Base-by-base conservation (phyloP, 169 alveolate species). In the Hammondia hammondi region DNA sequence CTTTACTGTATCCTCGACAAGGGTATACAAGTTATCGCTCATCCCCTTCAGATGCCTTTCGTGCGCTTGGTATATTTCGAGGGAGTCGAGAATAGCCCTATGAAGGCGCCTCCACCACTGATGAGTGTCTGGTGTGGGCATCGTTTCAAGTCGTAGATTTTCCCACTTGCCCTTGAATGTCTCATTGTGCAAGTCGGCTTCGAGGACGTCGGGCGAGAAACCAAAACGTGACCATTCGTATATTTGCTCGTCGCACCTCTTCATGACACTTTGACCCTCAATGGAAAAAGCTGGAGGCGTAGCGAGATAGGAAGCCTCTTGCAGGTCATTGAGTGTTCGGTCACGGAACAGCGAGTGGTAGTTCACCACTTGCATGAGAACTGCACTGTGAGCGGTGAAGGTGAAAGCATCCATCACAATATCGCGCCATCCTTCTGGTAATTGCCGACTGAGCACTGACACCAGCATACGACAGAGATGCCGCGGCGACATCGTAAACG, bases 81-180 rank as follows among this genome's bases (percentile, higher is more conserved):
- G 91, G 27, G 91, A 88, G 29, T 85, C 77, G 32, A 88, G 48
- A 19, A 93, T 93, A 82, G 71, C 17, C 4, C 61, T 37, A 57
- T 93, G 77, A 27, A 93, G 93, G 27, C 95, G 95, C 7, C 85
- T n/a, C 95, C 95, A 93, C 95, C 95, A 93, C 19, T 93, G 88
- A 37, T 87, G 9, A 39, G 87, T 87, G 73, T 93, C 95, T 21
- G 95, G 95, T 84, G 82, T 35, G 7, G 95, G 95, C 72, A 93
- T 85, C n/a, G 71, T 77, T 37, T 21, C 91, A 27, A 93, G 91
- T 14, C 85, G 84, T 57, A 93, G 52, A 37, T 71, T 73, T 24
- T 81, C 37, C 95, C 95, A 93, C 52, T 85, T 85, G 45, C 93
- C 91, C 73, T 93, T 88, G 91, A 93, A 93, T 67, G 93, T 39